These are phyloP conservation scores for Biscogniauxia mediterranea DNA, from an alignment of 2,329 filamentous ascomycete genomes.

Conservation along the genomic window DNA sequence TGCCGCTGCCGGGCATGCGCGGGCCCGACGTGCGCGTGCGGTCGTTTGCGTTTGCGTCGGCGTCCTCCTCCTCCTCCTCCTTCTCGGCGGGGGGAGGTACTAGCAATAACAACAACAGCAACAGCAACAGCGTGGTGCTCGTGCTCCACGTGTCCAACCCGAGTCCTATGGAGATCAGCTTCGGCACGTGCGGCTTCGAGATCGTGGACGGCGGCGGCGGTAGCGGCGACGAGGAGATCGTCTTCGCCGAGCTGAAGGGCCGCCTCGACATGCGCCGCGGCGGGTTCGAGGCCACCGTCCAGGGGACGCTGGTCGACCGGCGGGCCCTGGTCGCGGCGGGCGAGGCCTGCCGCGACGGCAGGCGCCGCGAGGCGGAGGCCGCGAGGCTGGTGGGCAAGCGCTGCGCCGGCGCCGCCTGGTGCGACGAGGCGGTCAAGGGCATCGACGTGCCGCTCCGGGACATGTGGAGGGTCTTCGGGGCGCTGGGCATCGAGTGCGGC, in stretches of 20 bases:
- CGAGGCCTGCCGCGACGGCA: background rate
- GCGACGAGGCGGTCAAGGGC: constrained; percentile 22
- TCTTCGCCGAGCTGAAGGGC: constrained; percentile 25
- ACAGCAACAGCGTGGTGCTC: constrained; percentile 7
- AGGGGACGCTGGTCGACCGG: constrained; percentile 15
- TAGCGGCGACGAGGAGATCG: background rate
- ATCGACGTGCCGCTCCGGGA: constrained; percentile 25
- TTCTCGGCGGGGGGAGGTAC: no score
- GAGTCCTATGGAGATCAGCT: constrained; percentile 27
- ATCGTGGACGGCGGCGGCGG: constrained; percentile 16
- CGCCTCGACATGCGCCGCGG: constrained; percentile 22
- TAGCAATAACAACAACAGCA: background rate
- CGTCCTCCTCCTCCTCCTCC: no score
- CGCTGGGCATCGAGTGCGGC: constrained; percentile 10
- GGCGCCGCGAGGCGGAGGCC: background rate
- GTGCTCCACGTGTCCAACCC: constrained; percentile 23
- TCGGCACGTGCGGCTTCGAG: constrained; percentile 28
- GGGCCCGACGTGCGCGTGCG: constrained; percentile 17
- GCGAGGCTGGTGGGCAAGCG: constrained; percentile 22
- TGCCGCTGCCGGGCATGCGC: constrained; percentile 22
- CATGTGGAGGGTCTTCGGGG: constrained; percentile 13
- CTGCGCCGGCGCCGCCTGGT: constrained; percentile 26
- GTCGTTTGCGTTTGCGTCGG: constrained; percentile 2
- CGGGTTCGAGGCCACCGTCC: constrained; percentile 20
- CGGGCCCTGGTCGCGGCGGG: constrained; percentile 2